These are phyloP conservation scores for Stereum hirsutum DNA, from an alignment of 1,284 basidiomycete species.

Conservation along the genomic window DNA sequence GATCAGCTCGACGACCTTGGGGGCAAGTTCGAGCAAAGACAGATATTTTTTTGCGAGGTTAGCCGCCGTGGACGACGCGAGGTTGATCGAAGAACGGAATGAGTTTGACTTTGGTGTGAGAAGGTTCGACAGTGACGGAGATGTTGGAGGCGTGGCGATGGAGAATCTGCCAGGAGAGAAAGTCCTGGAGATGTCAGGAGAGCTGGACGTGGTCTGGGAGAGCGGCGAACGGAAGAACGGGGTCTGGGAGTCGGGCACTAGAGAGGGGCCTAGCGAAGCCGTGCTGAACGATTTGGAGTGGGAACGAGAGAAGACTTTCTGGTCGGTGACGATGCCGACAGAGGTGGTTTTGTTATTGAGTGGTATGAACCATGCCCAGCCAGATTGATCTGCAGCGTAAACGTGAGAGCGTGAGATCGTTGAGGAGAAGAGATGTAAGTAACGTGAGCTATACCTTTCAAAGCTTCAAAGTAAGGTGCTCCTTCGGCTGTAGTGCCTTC, in stretches of 20 bases:
- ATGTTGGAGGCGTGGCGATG: too few relatives aligned
- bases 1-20: conserved; percentile 44
- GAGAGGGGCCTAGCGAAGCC: conserved; percentile 1
- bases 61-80: conserved; percentile 4
- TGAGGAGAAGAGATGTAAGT: neutral
- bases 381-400: conserved; percentile 52
- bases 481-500: conserved; percentile 44
- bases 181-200: conserved; percentile 2
- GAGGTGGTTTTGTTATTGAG: conserved; percentile 61
- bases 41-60: conserved; percentile 25
- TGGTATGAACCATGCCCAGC: conserved; percentile 76
- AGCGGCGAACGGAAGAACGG: neutral
- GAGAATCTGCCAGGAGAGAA: neutral
- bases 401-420: neutral
- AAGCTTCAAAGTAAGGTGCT: conserved; percentile 53
- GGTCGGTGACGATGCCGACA: conserved; percentile 63
- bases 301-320: conserved; percentile 23
- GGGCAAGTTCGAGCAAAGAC: conserved; percentile 30
- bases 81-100: conserved; percentile 1
- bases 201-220: neutral
- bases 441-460: conserved; percentile 42
- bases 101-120: too few relatives aligned
- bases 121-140: too few relatives aligned
- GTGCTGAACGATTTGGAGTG: neutral
- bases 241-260: neutral